phyloP scores from a whole-genome alignment of 169 alveolate genomes.

The Cryptosporidium meleagridis region DNA sequence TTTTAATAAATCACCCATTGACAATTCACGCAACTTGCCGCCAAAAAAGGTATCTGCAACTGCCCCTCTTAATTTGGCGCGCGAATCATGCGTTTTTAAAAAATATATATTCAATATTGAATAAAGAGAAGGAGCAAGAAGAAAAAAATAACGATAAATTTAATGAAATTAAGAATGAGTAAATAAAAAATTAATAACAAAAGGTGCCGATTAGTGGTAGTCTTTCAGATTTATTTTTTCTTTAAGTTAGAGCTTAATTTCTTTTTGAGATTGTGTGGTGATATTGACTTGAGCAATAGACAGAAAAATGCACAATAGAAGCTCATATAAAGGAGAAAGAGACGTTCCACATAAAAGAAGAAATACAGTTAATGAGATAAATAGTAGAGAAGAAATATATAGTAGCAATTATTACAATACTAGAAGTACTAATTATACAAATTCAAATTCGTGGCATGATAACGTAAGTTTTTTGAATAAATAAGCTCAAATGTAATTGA shows the following conservation, averaged over 20 bases:
- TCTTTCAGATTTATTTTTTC: neutral
- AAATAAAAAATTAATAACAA: too few species aligned
- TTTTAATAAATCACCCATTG: neutral
- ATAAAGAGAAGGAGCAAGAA: neutral
- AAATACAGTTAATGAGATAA: neutral
- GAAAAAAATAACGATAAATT: neutral
- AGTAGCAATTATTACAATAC: neutral
- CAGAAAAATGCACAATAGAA: neutral
- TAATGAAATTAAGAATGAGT: neutral
- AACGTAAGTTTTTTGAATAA: conserved; percentile 30
- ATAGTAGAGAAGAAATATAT: neutral
- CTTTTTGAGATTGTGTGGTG: neutral
- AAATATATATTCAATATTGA: neutral
- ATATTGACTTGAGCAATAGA: too few species aligned
- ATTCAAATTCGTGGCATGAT: conserved; percentile 6
- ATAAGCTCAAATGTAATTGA: neutral
- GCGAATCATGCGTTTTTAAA: neutral
- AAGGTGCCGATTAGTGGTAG: too few species aligned
- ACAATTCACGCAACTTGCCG: neutral
- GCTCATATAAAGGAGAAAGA: neutral
- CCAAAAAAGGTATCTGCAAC: conserved; percentile 4
- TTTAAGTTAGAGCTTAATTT: too few species aligned
- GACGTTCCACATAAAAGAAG: neutral
- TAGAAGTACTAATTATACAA: neutral
- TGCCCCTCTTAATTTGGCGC: conserved; percentile 17